Evolutionary conservation across 192 early-diverging fungal genomes (phyloP), one percentile per base, ranked within the genome.

Genomic region (Linnemannia elongata): DNA sequence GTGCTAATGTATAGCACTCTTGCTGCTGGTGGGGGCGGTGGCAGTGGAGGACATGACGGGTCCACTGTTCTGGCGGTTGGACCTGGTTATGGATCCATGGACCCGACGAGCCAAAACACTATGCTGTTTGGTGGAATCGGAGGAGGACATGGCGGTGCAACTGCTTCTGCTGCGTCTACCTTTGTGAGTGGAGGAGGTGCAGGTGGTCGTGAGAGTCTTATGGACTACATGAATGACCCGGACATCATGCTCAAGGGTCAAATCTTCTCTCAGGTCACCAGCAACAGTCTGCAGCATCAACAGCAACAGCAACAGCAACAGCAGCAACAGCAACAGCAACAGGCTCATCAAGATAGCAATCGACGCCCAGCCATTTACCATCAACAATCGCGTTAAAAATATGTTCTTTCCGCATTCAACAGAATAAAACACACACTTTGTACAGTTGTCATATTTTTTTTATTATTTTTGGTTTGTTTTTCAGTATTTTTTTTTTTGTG

Each of bases 201-300:
- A 20, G 69, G 49, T 49, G 69, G 47, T 0, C 17, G 33, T 22
- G 77, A 79, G 12, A 72, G 57, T 57, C 39, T 82, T 66, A 70
- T 81, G 45, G 74, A 60, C 5, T 82, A 24, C 69, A 76, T 82
- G 81, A 76, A 82, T 27, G 81, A 81, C 42, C 80, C 81, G 20
- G 63, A 76, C n/a, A 17, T 82, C 54, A 17, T 76, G 45, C 33
- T 60, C 18, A 27, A 76, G 49, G 44, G 49, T 12, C 80, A 82
- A 27, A 70, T 82, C 47, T 82, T 82, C n/a, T 82, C 81, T 13
- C 57, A 63, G 8, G 81, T 76, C n/a, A 75, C 81, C 0, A 82
- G 69, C 66, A 75, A 72, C 33, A 82, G 80, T 54, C 27, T 60
- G 6, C 70, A 70, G 1, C 68, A 69, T 36, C 78, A 69, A 36